phyloP scores from a whole-genome alignment of 2,329 filamentous ascomycete species.

The Sarocladium oryzae region DNA sequence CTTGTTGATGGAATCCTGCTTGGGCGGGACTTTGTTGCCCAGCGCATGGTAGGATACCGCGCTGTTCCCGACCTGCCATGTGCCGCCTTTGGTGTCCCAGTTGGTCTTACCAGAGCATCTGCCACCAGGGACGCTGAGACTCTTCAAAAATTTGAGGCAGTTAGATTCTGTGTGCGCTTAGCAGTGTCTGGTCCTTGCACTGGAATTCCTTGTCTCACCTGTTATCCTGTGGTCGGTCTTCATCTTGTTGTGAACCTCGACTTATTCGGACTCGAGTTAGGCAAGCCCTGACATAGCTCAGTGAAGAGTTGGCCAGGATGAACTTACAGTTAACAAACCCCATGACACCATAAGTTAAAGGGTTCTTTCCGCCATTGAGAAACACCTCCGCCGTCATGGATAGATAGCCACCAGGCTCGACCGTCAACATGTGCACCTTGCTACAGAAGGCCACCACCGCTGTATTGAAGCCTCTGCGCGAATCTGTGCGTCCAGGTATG shows the following conservation, averaged over 20 bases:
- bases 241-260: slow-evolving; percentile 17
- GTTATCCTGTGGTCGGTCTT: slow-evolving; percentile 12
- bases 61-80: slow-evolving; percentile 15
- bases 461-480: slow-evolving; percentile 12
- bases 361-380: slow-evolving; percentile 14
- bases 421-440: slow-evolving; percentile 12
- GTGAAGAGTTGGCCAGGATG: neutral
- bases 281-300: too few relatives aligned
- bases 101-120: slow-evolving; percentile 15
- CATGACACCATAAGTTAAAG: slow-evolving; percentile 13
- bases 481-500: slow-evolving; percentile 14
- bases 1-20: slow-evolving; percentile 14
- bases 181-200: neutral
- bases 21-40: slow-evolving; percentile 10
- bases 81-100: slow-evolving; percentile 16
- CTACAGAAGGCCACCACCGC: slow-evolving; percentile 15
- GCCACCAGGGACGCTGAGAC: slow-evolving; percentile 13
- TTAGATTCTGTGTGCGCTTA: neutral
- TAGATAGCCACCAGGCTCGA: slow-evolving; percentile 13
- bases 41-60: slow-evolving; percentile 15
- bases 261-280: too few relatives aligned
- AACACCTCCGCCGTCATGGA: slow-evolving; percentile 15
- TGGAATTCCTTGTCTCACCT: slow-evolving; percentile 12
- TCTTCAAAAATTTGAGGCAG: slow-evolving; percentile 9
- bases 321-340: slow-evolving; percentile 15